A percentile compares a stretch with the other conserved stretches of the same genome.
Conservation (phyloP, 495 filamentous ascomycete species). For the Antarctomyces pellizariae region DNA sequence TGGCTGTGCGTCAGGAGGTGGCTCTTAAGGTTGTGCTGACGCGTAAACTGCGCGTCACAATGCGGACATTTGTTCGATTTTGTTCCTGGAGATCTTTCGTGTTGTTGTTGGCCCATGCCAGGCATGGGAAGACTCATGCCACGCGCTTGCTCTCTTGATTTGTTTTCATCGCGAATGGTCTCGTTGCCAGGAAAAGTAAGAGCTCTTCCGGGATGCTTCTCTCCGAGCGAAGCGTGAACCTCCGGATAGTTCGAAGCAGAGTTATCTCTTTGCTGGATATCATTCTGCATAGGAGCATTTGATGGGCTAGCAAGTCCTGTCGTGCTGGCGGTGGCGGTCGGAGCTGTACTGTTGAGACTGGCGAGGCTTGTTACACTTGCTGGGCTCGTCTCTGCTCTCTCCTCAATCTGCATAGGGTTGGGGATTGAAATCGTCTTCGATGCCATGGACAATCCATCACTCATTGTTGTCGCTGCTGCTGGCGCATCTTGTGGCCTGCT, state of each 20-base stretch:
- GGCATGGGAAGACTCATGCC: constrained; percentile 58
- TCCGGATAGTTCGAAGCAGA: constrained; percentile 21
- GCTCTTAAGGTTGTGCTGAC: constrained; percentile 97
- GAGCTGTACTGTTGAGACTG: constrained; percentile 15
- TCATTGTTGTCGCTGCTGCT: constrained; percentile 15
- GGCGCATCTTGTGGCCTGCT: constrained; percentile 25
- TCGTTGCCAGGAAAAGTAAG: constrained; percentile 11
- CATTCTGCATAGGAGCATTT: constrained; percentile 10
- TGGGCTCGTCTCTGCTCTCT: constrained; percentile 18
- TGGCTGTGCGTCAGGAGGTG: constrained; percentile 96
- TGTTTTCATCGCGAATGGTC: constrained; percentile 6
- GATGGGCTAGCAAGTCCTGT: constrained; percentile 12
- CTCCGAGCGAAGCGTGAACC: constrained; percentile 13
- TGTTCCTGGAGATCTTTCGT: constrained; percentile 43
- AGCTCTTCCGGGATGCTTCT: constrained; percentile 17
- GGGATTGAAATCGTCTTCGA: constrained; percentile 19
- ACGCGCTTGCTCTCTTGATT: constrained; percentile 27
- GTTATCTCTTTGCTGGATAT: constrained; percentile 7
- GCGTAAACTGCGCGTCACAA: constrained; percentile 87
- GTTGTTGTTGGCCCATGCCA: constrained; percentile 29
- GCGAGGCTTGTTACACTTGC: constrained; percentile 20
- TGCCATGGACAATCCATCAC: constrained; percentile 17
- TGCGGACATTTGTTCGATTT: constrained; percentile 95
- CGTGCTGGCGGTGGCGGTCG: constrained; percentile 22
- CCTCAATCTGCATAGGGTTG: constrained; percentile 11